Base-by-base conservation (phyloP, 2,329 filamentous ascomycete genomes). In the Seiridium unicorne region DNA sequence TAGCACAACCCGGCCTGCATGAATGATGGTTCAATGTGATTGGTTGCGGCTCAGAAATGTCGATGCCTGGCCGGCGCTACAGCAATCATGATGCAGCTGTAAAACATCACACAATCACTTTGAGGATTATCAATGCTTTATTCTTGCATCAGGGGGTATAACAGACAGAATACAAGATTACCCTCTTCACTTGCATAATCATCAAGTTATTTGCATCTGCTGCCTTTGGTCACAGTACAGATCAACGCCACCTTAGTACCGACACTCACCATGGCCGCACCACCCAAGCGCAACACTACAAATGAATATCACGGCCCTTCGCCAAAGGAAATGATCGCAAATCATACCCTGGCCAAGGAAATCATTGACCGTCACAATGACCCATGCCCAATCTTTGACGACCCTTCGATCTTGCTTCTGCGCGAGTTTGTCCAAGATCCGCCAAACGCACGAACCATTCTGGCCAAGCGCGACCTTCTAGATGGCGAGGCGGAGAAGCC, bases 361-460 rank as follows among this genome's bases (percentile, higher is more conserved):
- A 53, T 53, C 49, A 53, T 53, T 31, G 49, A 53, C 5, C 49
- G 49, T 10, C 49, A 53, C 49, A 53, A 32, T 31, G 49, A 53
- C 32, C n/a, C 49, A 2, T 53, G 49, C 31, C 49, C 49, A 5
- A 53, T 53, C 49, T 36, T 53, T 36, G 49, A 53, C 49, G 49
- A 53, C 32, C 49, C 9, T 31, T 32, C 18, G 6, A 53, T 53
- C 49, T 7, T 13, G 11, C 32, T 53, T 31, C 49, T 53, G 18
- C 10, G 49, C n/a, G 49, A 53, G 49, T 53, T 53, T 31, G 49
- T 32, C 9, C 26, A 32, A 13, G 49, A 53, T 31, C 49, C 49
- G n/a, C 5, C 49, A 6, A 32, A n/a, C 26, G 26, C 26, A 11
- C 18, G 11, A 10, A 32, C 10, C 26, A 35, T 53, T 13, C 18